Base-by-base conservation (phyloP, 2,329 filamentous ascomycete genomes). In the Colletotrichum incanum region DNA sequence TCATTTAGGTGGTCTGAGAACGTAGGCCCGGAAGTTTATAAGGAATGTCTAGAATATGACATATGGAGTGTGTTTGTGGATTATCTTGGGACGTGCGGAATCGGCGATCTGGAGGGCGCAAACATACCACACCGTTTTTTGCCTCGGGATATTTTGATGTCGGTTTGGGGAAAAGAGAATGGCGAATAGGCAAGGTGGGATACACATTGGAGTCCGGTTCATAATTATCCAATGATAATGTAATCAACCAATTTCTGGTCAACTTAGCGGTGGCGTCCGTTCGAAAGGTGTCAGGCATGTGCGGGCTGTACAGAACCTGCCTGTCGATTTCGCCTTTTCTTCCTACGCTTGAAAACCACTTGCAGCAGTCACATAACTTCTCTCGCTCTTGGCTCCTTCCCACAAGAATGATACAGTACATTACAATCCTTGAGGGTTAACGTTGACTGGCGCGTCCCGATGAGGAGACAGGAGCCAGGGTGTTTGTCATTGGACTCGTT, bases 161-260 rank as follows among this genome's bases (percentile, higher is more conserved):
- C 34, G 39, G 28, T 5, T 5, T 60, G 23, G 60, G 14, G n/a
- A 39, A 62, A 56, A 16, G 45, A 20, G 37, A 52, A 45, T 55
- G 58, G 50, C 43, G 55, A 43, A 66, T 11, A 31, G 52, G 37
- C 43, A 28, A 16, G 26, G 34, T 31, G 7, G 23, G 23, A 56
- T 18, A 31, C 18, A 50, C 14, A n/a, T 54, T 58, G 64, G 65
- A 63, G 43, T 63, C 55, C 23, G 68, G 50, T 45, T 52, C 26
- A 43, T 63, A 68, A 28, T 59, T 41, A 54, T 68, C 18, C 23
- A 62, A 52, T 59, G 43, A 68, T 63, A 68, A 67, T 71, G 37
- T 58, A 67, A 71, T 63, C 50, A 45, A 28, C 34, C 50, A 18
- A 43, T 16, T 59, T 47, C 12, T 50, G 23, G 20, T 26, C 45